A percentile compares a stretch with the other conserved stretches of the same genome.
These are phyloP conservation scores for Hanseniaspora hatyaiensis DNA, from an alignment of 805 yeast genomes.

Conservation along the genomic window DNA sequence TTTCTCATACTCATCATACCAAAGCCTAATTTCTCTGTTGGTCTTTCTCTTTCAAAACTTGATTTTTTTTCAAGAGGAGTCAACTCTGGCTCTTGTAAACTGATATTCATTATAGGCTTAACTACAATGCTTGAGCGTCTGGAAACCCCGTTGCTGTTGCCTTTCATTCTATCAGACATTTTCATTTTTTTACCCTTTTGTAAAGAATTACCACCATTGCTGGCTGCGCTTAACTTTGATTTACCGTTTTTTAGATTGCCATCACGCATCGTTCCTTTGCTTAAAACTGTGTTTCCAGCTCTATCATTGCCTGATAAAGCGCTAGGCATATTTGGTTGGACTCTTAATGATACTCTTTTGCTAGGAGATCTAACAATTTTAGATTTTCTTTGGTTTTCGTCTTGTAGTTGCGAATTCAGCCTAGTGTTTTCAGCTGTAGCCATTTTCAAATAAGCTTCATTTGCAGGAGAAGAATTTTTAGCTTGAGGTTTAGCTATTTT, in stretches of 20 bases:
- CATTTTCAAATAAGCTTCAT: conserved; percentile 46
- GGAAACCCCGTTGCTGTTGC: no score
- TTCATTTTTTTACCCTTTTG: not conserved
- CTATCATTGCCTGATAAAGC: not conserved
- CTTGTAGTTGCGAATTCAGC: conserved; percentile 49
- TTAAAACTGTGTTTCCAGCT: not conserved
- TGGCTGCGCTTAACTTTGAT: no score
- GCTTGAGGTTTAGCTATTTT: no score
- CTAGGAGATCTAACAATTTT: conserved; percentile 16
- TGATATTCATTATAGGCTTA: conserved; percentile 18
- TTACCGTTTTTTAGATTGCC: not conserved
- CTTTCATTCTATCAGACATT: conserved; percentile 17
- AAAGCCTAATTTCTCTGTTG: conserved; percentile 29
- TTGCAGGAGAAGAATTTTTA: no score
- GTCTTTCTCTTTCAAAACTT: conserved; percentile 44
- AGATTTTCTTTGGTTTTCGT: conserved; percentile 21
- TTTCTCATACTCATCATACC: conserved; percentile 31
- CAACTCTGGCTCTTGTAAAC: conserved; percentile 30
- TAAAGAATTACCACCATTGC: not conserved
- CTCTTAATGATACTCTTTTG: conserved; percentile 12
- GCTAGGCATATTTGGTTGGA: no score
- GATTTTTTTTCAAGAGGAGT: conserved; percentile 34
- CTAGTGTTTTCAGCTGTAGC: conserved; percentile 74
- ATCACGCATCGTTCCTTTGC: conserved; percentile 2
- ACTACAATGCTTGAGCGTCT: no score